Base-by-base conservation (phyloP, 768 basidiomycete species). In the Lentinus tigrinus region DNA sequence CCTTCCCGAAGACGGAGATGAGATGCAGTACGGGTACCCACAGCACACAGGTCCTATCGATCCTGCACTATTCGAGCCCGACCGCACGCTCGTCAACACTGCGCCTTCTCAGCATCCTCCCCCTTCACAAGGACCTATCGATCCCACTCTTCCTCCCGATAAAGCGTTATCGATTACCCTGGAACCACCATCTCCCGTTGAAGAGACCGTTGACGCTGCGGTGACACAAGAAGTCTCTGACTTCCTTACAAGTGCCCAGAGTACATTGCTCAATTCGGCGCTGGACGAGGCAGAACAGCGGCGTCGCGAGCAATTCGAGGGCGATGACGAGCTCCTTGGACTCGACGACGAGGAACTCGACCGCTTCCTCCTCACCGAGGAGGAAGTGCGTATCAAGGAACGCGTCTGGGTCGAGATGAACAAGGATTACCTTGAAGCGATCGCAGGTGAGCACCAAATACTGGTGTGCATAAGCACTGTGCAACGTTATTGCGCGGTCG, bases 391-490 rank as follows among this genome's bases (percentile, higher is more conserved):
- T 69, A 78, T 93, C 67, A 98, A 91, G 71, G 92, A 93, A 70
- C 85, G 92, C 11, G 84, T 97, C 1, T 98, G 95, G 95, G 93
- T 95, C 47, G 93, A 95, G 73, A 77, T 93, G 66, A 97, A 97
- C 70, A 82, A 82, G 64, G 95, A 97, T 31, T 98, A 96, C 70
- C 74, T 98, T 36, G 89, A 94, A 69, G 86, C 88, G 16, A 77
- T 95, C 34, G 94, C 93, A 52, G 90, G 93, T 91, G 64, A 70
- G 83, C 76, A 1, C 3, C 27, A 11, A 28, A 57, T 65, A 55
- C 6, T 57, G 27, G 48, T 23, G 37, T 16, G 23, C 46, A 38
- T 49, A 3, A 26, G 17, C 21, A 34, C 23, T 0, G 56, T 57
- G 46, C 0, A 51, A 55, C 54, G 21, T 4, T 48, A 48, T 38